Base-by-base conservation (phyloP, 108 stramenopile genomes). In the Cylindrotheca fusiformis region DNA sequence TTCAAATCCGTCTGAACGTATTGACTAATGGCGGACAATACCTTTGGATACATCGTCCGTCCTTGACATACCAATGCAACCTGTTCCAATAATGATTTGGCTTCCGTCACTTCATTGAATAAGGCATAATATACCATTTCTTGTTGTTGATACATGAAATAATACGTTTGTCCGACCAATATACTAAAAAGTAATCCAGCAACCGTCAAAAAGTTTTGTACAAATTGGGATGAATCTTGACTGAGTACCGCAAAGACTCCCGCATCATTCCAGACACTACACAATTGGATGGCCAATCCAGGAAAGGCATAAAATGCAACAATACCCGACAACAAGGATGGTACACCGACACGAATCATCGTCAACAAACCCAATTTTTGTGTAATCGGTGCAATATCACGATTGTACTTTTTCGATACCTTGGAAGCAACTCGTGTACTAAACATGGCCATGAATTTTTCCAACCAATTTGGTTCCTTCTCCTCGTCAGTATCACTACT, bases 31-130 rank as follows among this genome's bases (percentile, higher is more conserved):
- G 58, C 72, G 51, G 30, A 30, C 52, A 55, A 46, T 5, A 58
- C 67, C 31, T 68, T 68, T 27, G 49, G 44, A 63, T 90, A 94
- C 85, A 94, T 86, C 30, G 81, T 71, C 1, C 81, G 78, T 12
- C 89, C 89, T 69, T 85, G 83, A 68, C 84, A 91, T 4, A 94
- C 88, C 53, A 95, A 65, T 0, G 94, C 86, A 0, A 90, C 87
- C 72, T 95, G 94, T 63, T 95, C 94, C 71, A 93, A 52, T 23
- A 95, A 65, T 33, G 78, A 80, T 58, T 93, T 95, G 18, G 94
- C 91, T 73, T 93, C 91, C 18, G 94, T 90, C 4, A 95, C 94
- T 78, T 95, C 94, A 21, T 78, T 72, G 45, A 92, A 95, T 10
- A 95, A 69, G 25, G 83, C 82, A 58, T 79, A 81, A 58, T 85